Conservation (phyloP, 306 rosid species). For the Notholithocarpus densiflorus region DNA sequence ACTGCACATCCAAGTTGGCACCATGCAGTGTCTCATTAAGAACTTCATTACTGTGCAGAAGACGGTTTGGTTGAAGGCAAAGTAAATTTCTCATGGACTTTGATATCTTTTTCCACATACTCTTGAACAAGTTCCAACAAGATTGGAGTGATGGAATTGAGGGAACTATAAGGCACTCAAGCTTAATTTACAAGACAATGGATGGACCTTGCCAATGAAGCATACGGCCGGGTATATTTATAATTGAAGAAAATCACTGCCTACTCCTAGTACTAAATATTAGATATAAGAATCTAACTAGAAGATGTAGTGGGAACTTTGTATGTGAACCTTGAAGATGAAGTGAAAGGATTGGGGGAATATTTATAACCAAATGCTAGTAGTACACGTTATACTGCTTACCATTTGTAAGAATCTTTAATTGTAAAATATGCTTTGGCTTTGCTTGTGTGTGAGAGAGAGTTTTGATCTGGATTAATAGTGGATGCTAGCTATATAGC, state of each 20-base stretch:
- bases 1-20: conserved; percentile 19
- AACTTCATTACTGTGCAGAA: conserved; percentile 26
- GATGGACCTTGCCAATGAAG: neutral
- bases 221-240: neutral
- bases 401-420: too few relatives aligned
- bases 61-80: conserved; percentile 13
- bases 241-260: neutral
- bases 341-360: too few relatives aligned
- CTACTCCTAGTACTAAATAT: neutral
- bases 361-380: too few relatives aligned
- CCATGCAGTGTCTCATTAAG: conserved; percentile 24
- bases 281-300: neutral
- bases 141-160: neutral
- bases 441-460: too few relatives aligned
- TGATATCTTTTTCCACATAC: conserved; percentile 28
- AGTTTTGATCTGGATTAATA: too few relatives aligned
- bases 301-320: too few relatives aligned
- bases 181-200: neutral
- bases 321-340: too few relatives aligned
- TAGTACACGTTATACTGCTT: too few relatives aligned
- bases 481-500: too few relatives aligned
- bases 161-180: neutral
- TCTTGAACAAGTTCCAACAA: neutral
- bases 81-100: conserved; percentile 11
- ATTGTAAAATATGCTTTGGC: too few relatives aligned